Conservation (phyloP, 768 basidiomycete genomes). For the Rhizopogon rudus region DNA sequence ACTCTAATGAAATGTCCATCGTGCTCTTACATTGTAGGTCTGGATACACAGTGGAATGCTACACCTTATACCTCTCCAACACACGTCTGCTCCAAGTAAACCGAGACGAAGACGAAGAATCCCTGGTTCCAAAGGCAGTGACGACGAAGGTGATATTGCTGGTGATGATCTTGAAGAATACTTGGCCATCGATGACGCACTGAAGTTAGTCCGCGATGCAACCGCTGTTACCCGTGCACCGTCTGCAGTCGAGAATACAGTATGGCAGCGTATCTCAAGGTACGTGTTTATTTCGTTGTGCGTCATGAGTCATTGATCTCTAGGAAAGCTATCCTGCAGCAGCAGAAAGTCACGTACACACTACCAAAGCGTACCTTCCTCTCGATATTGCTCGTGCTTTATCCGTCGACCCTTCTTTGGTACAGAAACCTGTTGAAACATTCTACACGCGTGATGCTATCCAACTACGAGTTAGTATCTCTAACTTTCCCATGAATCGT, state of each 20-base stretch:
- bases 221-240: conserved; percentile 55
- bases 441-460: conserved; percentile 95
- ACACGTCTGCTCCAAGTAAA: conserved; percentile 64
- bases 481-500: neutral
- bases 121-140: conserved; percentile 37
- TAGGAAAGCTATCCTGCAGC: conserved; percentile 63
- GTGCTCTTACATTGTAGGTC: conserved; percentile 52
- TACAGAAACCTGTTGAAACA: conserved; percentile 84
- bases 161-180: conserved; percentile 44
- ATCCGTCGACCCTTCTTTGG: conserved; percentile 52
- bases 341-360: conserved; percentile 64
- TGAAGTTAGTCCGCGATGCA: conserved; percentile 54
- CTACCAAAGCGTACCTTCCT: conserved; percentile 76
- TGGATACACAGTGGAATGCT: conserved; percentile 84
- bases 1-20: conserved; percentile 24
- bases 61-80: conserved; percentile 81
- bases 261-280: conserved; percentile 71
- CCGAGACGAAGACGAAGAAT: conserved; percentile 43
- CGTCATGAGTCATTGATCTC: neutral
- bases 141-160: conserved; percentile 42
- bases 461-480: conserved; percentile 70
- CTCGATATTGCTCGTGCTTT: conserved; percentile 74
- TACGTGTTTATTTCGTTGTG: conserved; percentile 23
- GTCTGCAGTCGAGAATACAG: conserved; percentile 50
- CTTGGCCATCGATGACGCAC: conserved; percentile 56